Base-by-base conservation (phyloP, 192 early-diverging fungal species). In the Lunasporangiospora selenospora region DNA sequence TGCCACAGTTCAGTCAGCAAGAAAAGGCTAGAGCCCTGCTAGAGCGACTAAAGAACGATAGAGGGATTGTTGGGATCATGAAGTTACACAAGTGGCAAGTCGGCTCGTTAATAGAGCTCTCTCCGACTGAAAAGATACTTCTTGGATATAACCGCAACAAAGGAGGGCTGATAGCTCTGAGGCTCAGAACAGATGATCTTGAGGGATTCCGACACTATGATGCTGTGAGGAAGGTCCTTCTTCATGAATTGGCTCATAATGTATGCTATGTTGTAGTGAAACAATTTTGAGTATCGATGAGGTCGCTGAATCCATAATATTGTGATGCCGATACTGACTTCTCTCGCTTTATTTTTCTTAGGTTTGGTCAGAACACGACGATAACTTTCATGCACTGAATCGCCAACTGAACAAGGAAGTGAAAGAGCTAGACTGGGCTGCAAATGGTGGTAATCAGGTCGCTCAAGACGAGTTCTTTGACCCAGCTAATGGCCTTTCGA, bases 181-280 rank as follows among this genome's bases (percentile, higher is more conserved):
- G 92, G 47, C 56, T 94, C n/a, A 78, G 92, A 10, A 93, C 92
- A 3, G 83, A 92, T 75, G 85, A 86, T 61, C 64, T 92, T 49
- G 81, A 84, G 39, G 92, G 92, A 6, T 94, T 94, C 51, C 65
- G 92, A 34, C 82, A 87, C 41, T 94, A 90, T 58, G 79, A 81
- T 24, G 75, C 81, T 0, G 75, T 94, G 7, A 64, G 87, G 18
- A 85, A 83, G 41, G 90, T 92, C 3, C 54, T 94, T 18, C 55
- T 94, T 26, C 92, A 94, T 67, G 92, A 94, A 62, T 80, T 94
- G 6, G 71, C 89, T 5, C 92, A 94, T 51, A 90, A 89, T 75
- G 85, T 87, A 64, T 63, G 62, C 39, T 9, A 12, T 2, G 44
- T 45, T 36, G 32, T 39, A 10, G 1, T 75, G n/a, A 1, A 24